Percentiles rank a stretch among this genome's conserved stretches.
phyloP scores from a whole-genome alignment of 345 rosid species.

The Salix purpurea region DNA sequence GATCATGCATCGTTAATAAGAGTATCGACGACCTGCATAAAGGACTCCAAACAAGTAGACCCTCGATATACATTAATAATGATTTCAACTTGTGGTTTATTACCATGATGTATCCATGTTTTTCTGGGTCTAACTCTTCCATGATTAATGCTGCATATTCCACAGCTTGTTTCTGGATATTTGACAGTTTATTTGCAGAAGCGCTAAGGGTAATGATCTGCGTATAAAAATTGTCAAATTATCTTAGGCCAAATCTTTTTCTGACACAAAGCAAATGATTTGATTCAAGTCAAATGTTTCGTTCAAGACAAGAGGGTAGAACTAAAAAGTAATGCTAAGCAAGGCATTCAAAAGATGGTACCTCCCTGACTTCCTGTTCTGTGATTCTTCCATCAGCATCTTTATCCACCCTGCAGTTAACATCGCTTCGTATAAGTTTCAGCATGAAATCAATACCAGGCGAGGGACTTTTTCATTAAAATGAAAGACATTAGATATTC shows the following conservation, averaged over 20 bases:
- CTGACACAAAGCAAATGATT: conserved; percentile 14
- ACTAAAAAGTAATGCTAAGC: not conserved
- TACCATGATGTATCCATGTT: conserved; percentile 74
- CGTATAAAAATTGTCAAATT: not conserved
- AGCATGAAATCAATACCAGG: not conserved
- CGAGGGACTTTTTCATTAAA: not conserved
- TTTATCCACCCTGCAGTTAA: conserved; percentile 69
- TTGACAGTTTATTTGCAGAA: conserved; percentile 63
- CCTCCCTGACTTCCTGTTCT: conserved; percentile 72
- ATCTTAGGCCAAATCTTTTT: not conserved
- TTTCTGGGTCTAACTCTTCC: conserved; percentile 81
- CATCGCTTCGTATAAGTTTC: not conserved
- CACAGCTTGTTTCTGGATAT: conserved; percentile 66
- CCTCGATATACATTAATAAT: not conserved
- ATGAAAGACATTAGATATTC: too few species aligned
- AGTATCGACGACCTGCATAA: not conserved
- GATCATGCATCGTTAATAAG: not conserved
- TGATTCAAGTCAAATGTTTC: not conserved
- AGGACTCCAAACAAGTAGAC: not conserved
- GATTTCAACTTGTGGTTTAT: not conserved
- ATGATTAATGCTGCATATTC: conserved; percentile 77
- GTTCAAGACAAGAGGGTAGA: not conserved
- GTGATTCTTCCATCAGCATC: conserved; percentile 82
- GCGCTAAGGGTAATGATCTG: conserved; percentile 79
- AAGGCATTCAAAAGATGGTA: conserved; percentile 5